Percentiles rank a stretch among this genome's conserved stretches.
Evolutionary conservation across 148 eudicot genomes (phyloP).

Genomic region (Amaranthus hypochondriacus): DNA sequence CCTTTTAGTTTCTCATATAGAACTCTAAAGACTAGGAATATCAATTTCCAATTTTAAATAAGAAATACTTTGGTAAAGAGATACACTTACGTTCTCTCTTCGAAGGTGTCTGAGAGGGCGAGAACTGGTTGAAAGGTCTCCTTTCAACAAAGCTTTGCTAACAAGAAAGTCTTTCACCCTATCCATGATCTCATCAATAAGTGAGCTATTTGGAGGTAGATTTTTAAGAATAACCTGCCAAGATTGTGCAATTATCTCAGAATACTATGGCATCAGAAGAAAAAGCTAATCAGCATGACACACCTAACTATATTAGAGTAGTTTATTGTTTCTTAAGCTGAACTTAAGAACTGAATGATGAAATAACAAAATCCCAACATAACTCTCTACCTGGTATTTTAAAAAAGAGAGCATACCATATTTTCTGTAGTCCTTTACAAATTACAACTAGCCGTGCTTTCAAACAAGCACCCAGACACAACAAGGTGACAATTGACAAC

Average conservation of each 20-base stretch:
- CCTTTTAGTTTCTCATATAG: not conserved
- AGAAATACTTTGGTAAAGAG: slow-evolving; percentile 7
- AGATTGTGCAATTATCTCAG: slow-evolving; percentile 14
- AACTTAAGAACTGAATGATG: not conserved
- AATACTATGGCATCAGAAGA: not conserved
- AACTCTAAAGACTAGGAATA: not conserved
- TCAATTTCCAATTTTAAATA: not conserved
- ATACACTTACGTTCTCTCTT: slow-evolving; percentile 64
- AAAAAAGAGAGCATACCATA: not conserved
- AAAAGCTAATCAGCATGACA: not conserved
- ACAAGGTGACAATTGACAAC: not conserved
- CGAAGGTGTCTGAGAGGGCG: slow-evolving; percentile 73
- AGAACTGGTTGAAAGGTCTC: slow-evolving; percentile 55
- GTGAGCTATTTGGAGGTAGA: slow-evolving; percentile 89
- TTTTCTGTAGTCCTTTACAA: too few relatives aligned
- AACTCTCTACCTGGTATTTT: not conserved
- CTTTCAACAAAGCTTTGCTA: slow-evolving; percentile 86
- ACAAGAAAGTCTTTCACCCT: slow-evolving; percentile 78
- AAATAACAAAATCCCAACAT: not conserved
- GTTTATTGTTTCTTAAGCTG: not conserved
- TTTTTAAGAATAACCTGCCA: slow-evolving; percentile 82
- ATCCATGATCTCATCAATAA: slow-evolving; percentile 87
- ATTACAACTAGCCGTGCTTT: not conserved
- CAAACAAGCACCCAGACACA: not conserved
- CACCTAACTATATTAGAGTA: not conserved